Conservation (phyloP, 2,329 filamentous ascomycete species). For the Raffaelea ambrosiae region DNA sequence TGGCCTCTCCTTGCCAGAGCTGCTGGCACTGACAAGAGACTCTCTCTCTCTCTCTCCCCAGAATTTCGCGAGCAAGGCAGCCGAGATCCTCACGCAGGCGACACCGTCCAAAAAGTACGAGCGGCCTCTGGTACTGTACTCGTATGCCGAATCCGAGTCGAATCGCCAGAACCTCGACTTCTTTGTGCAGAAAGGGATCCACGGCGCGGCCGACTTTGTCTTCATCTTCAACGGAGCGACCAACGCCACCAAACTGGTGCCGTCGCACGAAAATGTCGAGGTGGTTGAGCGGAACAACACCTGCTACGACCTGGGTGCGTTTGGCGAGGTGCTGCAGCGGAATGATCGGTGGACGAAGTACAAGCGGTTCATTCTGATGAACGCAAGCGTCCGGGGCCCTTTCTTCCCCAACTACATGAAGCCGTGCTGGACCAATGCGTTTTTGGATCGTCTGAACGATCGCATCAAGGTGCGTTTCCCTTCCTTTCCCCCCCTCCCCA, state of each 20-base stretch:
- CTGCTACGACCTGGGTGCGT: slow-evolving; percentile 27
- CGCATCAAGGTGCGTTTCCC: slow-evolving; percentile 18
- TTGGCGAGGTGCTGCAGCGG: slow-evolving; percentile 23
- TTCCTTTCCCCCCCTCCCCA: not conserved
- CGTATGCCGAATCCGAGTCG: slow-evolving; percentile 24
- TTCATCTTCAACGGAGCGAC: slow-evolving; percentile 29
- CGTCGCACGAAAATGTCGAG: slow-evolving; percentile 21
- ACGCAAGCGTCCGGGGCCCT: slow-evolving; percentile 26
- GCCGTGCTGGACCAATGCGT: slow-evolving; percentile 28
- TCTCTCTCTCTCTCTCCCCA: too few relatives aligned
- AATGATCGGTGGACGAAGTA: slow-evolving; percentile 24
- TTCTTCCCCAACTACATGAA: slow-evolving; percentile 26
- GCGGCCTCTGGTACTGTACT: slow-evolving; percentile 23
- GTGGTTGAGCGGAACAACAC: slow-evolving; percentile 21
- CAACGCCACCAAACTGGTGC: slow-evolving; percentile 17
- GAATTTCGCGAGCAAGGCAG: too few relatives aligned
- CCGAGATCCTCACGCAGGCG: too few relatives aligned
- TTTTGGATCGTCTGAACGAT: slow-evolving; percentile 20
- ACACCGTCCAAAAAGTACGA: not conserved
- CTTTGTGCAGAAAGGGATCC: slow-evolving; percentile 27
- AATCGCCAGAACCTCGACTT: slow-evolving; percentile 24
- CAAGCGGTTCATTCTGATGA: slow-evolving; percentile 26
- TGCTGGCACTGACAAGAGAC: too few relatives aligned
- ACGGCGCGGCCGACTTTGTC: slow-evolving; percentile 28
- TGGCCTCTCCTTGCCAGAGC: too few relatives aligned